A percentile compares a stretch with the other conserved stretches of the same genome.
These are phyloP conservation scores for Penicillium bialowiezense DNA, from an alignment of 495 filamentous ascomycete genomes.

Conservation along the genomic window DNA sequence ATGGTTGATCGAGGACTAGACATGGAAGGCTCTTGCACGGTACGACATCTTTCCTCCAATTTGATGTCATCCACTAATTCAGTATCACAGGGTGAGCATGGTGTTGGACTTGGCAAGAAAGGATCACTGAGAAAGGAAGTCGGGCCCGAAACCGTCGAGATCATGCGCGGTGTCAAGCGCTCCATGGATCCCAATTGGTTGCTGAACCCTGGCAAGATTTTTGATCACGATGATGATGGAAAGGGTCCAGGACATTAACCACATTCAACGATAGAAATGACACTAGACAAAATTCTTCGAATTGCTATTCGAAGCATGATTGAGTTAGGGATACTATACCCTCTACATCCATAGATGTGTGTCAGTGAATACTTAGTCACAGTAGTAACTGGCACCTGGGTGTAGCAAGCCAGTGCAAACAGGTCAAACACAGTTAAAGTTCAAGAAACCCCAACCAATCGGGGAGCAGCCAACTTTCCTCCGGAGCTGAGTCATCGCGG, in stretches of 20 bases:
- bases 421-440: background rate
- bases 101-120: slow-evolving; percentile 87
- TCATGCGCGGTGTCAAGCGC: slow-evolving; percentile 82
- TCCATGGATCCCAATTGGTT: slow-evolving; percentile 89
- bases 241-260: slow-evolving; percentile 3
- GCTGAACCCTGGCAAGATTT: slow-evolving; percentile 90
- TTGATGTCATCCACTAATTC: slow-evolving; percentile 7
- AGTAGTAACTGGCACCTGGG: too few relatives aligned
- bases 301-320: too few relatives aligned
- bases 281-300: too few relatives aligned
- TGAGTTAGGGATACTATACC: too few relatives aligned
- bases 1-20: slow-evolving; percentile 86
- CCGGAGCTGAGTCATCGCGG: slow-evolving; percentile 37
- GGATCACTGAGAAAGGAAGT: slow-evolving; percentile 75
- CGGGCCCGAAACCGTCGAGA: slow-evolving; percentile 72
- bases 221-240: slow-evolving; percentile 45
- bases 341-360: too few relatives aligned
- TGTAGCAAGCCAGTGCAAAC: too few relatives aligned
- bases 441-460: slow-evolving; percentile 15
- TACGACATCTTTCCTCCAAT: slow-evolving; percentile 21
- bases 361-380: too few relatives aligned
- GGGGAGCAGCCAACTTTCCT: slow-evolving; percentile 1
- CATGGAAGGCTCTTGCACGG: slow-evolving; percentile 91
- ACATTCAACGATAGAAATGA: too few relatives aligned
- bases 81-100: slow-evolving; percentile 68